Percentiles rank a stretch among this genome's conserved stretches.
Evolutionary conservation across 2,329 filamentous ascomycete species (phyloP).

Genomic region (Colletotrichum abscissum): DNA sequence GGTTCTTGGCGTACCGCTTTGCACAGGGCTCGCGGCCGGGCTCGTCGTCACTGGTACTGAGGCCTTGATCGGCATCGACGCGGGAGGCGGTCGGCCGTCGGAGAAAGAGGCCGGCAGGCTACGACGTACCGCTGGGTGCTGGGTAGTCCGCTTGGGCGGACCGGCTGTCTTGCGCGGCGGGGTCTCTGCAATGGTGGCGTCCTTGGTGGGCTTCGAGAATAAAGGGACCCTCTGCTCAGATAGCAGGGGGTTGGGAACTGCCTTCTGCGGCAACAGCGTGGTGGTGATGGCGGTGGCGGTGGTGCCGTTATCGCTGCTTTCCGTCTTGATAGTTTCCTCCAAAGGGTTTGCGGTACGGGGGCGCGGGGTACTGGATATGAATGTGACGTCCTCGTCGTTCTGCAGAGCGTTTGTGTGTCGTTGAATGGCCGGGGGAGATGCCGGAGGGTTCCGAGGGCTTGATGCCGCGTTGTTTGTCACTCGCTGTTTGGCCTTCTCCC

Average conservation of each 20-base stretch:
- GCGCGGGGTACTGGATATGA: conserved; percentile 2
- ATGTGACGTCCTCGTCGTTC: conserved; percentile 3
- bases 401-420: not conserved
- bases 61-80: not conserved
- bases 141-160: not conserved
- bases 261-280: not conserved
- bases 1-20: not conserved
- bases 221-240: not conserved
- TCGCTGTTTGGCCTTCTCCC: conserved; percentile 11
- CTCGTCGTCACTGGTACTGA: not conserved
- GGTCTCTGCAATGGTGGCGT: conserved; percentile 1
- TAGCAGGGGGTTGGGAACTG: not conserved
- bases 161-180: not conserved
- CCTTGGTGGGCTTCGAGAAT: not conserved
- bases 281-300: too few relatives aligned
- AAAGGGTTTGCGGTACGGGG: not conserved
- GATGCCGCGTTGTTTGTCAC: not conserved
- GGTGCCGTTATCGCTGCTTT: not conserved
- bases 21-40: not conserved
- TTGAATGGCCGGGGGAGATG: not conserved
- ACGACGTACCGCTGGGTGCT: conserved; percentile 7
- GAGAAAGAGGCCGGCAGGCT: conserved; percentile 11
- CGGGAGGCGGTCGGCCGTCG: not conserved
- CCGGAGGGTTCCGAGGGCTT: not conserved
- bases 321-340: not conserved